phyloP scores from a whole-genome alignment of 1,139 yeast genomes.

The Pichia sp. region DNA sequence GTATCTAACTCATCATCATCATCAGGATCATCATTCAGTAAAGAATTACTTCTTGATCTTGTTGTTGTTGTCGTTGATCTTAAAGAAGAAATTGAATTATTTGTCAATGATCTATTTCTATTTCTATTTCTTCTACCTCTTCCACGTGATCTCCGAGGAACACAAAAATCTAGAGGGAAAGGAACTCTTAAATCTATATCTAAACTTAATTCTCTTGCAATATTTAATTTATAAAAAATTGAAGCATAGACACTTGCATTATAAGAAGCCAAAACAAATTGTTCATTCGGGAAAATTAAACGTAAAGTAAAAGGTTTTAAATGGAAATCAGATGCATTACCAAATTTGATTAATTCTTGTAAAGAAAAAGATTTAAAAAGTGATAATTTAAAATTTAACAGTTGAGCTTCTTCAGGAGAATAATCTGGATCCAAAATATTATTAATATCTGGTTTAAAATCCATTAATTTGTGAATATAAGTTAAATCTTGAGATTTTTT shows the following conservation, averaged over 20 bases:
- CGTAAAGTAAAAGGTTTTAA: conserved; percentile 28
- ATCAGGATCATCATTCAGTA: conserved; percentile 14
- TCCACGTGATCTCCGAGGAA: conserved; percentile 22
- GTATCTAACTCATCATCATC: conserved; percentile 17
- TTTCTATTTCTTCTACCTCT: conserved; percentile 8
- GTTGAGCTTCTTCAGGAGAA: conserved; percentile 12
- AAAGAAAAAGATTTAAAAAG: conserved; percentile 22
- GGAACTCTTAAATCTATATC: conserved; percentile 25
- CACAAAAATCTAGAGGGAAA: conserved; percentile 25
- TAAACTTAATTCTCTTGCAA: conserved; percentile 28
- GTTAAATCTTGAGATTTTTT: conserved; percentile 11
- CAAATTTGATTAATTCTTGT: conserved; percentile 28
- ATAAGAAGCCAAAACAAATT: conserved; percentile 25
- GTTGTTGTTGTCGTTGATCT: conserved; percentile 2
- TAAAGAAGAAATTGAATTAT: neutral
- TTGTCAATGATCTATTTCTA: conserved; percentile 4
- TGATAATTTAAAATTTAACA: conserved; percentile 11
- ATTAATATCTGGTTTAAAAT: conserved; percentile 15
- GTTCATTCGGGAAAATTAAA: conserved; percentile 26
- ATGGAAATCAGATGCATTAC: conserved; percentile 28
- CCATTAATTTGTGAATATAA: conserved; percentile 12
- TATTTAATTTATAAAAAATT: conserved; percentile 27
- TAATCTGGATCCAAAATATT: conserved; percentile 11
- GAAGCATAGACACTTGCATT: conserved; percentile 25
- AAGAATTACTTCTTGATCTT: conserved; percentile 13